These are phyloP conservation scores for Tylopilus plumbeoviolaceoides DNA, from an alignment of 768 basidiomycete genomes.

Conservation along the genomic window DNA sequence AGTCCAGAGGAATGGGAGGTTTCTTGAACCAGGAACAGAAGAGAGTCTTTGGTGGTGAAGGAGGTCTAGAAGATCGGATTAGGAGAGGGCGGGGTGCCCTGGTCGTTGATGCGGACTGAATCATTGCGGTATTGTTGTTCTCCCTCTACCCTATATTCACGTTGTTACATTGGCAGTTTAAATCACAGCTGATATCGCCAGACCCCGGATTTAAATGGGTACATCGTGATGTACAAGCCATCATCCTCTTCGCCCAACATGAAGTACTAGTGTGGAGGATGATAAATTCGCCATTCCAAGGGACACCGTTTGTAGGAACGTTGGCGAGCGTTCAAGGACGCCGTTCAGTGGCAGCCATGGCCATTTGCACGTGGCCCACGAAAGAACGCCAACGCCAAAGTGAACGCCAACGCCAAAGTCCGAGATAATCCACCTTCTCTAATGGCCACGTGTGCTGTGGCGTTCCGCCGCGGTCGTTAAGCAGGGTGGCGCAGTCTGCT, in stretches of 20 bases:
- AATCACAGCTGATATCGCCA: not conserved
- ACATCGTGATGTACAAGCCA: not conserved
- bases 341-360: not conserved
- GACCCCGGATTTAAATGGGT: not conserved
- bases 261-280: not conserved
- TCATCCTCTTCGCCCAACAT: not conserved
- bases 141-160: not conserved
- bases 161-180: conserved; percentile 4
- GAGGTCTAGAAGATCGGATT: conserved; percentile 77
- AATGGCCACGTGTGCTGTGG: not conserved
- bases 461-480: not conserved
- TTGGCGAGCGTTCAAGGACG: not conserved
- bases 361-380: not conserved
- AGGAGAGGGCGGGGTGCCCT: conserved; percentile 67
- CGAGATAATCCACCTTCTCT: not conserved
- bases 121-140: conserved; percentile 1
- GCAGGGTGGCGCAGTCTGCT: not conserved
- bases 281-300: not conserved
- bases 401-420: not conserved
- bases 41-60: conserved; percentile 74
- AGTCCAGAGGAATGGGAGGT: conserved; percentile 72
- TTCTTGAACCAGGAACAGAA: conserved; percentile 85
- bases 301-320: not conserved
- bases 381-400: not conserved
- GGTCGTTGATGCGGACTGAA: conserved; percentile 49